Evolutionary conservation across 179 eudicot species (phyloP).

Genomic region (Heliamphora pulchella): DNA sequence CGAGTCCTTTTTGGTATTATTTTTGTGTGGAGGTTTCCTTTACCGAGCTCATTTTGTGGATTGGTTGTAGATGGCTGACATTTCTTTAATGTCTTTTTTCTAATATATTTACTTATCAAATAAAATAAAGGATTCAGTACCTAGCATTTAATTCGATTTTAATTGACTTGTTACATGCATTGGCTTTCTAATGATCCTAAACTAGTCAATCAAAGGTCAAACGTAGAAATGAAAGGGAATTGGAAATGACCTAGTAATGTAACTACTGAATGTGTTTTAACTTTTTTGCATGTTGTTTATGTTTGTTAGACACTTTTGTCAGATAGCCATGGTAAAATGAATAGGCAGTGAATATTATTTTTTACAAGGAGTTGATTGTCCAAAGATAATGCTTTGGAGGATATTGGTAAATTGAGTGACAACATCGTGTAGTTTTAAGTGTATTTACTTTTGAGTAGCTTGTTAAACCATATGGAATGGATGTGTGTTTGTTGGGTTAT

Average conservation of each 20-base stretch:
- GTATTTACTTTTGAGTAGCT: background rate
- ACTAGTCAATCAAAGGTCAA: background rate
- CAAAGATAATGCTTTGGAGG: background rate
- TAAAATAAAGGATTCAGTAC: too few species aligned
- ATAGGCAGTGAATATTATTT: background rate
- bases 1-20: too few species aligned
- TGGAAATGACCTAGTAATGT: too few species aligned
- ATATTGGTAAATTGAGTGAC: constrained; percentile 3
- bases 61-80: too few species aligned
- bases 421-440: background rate
- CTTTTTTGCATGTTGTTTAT: background rate
- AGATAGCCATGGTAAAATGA: background rate
- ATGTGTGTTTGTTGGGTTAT: background rate
- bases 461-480: background rate
- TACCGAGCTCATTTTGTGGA: too few species aligned
- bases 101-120: too few species aligned
- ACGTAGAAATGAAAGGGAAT: too few species aligned
- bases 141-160: background rate
- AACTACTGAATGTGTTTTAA: too few species aligned
- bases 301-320: background rate
- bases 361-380: background rate
- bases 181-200: background rate
- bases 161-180: background rate
- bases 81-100: too few species aligned
- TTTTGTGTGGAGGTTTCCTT: too few species aligned